A percentile compares a stretch with the other conserved stretches of the same genome.
phyloP scores from a whole-genome alignment of 352 stramenopile species.

The Phytophthora hibernalis region DNA sequence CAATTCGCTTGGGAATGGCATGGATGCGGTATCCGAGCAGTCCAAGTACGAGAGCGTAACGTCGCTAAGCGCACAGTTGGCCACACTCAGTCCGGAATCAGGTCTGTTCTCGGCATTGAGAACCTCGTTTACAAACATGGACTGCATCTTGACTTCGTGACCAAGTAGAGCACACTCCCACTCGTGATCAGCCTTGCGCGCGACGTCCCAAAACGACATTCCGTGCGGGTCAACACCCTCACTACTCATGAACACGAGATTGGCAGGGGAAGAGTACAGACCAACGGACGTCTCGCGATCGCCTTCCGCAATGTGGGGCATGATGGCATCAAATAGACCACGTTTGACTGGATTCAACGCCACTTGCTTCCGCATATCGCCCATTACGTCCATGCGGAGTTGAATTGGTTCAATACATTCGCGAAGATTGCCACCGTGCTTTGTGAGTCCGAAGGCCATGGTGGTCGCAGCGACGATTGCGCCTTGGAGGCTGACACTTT shows the following conservation, averaged over 20 bases:
- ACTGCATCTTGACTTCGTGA: constrained; percentile 73
- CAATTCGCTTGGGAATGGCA: constrained; percentile 35
- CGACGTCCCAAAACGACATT: constrained; percentile 61
- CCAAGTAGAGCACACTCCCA: constrained; percentile 44
- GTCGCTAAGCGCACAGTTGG: constrained; percentile 59
- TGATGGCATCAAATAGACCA: constrained; percentile 17
- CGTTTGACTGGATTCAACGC: constrained; percentile 26
- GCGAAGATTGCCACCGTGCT: constrained; percentile 38
- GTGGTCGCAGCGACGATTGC: constrained; percentile 51
- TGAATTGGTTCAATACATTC: constrained; percentile 35
- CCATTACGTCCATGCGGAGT: constrained; percentile 61
- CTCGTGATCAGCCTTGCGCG: constrained; percentile 59
- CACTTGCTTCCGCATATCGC: constrained; percentile 49
- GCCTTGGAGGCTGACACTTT: constrained; percentile 54
- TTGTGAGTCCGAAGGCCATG: constrained; percentile 54
- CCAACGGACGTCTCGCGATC: constrained; percentile 43
- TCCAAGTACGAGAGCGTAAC: constrained; percentile 44
- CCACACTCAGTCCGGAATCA: constrained; percentile 40
- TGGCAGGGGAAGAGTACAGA: constrained; percentile 51
- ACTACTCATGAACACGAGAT: constrained; percentile 61
- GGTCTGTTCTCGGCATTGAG: constrained; percentile 47
- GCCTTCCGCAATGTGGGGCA: constrained; percentile 6
- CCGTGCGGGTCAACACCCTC: constrained; percentile 45
- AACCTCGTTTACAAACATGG: constrained; percentile 66
- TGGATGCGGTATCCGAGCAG: constrained; percentile 19